Base-by-base conservation (phyloP, 2,329 filamentous ascomycete genomes). In the Colletotrichum australisinense region DNA sequence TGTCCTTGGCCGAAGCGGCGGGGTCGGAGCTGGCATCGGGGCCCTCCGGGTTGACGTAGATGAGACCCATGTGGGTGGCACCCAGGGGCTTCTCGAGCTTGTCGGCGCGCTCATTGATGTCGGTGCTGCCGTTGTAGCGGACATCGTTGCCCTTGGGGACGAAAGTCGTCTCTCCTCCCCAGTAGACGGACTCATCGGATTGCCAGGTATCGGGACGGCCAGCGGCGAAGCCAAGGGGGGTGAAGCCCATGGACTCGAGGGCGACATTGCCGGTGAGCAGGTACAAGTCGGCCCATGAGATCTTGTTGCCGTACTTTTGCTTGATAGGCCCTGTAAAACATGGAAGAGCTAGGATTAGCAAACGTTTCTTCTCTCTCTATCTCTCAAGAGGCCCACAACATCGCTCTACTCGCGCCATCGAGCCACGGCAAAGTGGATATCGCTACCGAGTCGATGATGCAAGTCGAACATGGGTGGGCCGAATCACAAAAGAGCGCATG, bases 231-330 rank as follows among this genome's bases (percentile, higher is more conserved):
- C 93, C 93, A 75, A 93, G 91, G 52, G 93, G 91, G 84, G 91
- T 89, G 84, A 93, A 89, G 74, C 92, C 93, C 92, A 94, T 94
- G 75, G 89, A 90, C 84, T 95, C 93, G 75, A 95, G 88, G 59
- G 93, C 93, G 19, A 95, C 93, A 80, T 95, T 95, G 76, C 93
- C 93, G 32, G 92, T 89, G 67, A 95, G 88, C 69, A 94, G 86
- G 62, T 93, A 81, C 72, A 95, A 84, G 80, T 95, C 93, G 28
- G 93, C 91, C 93, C 93, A 95, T 0, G 93, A 95, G 83, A 95
- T 93, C 86, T 93, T 94, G 87, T 90, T 91, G 81, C 93, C 93
- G 76, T 95, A 95, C 88, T 95, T 95, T 78, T 94, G 93, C 89
- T 95, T 95, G 85, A 95, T 91, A 69, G 93, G 93, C 74, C 69